Evolutionary conservation across 345 rosid species (phyloP), one percentile per base, ranked within the genome.

Genomic region (Eutrema heterophyllum): DNA sequence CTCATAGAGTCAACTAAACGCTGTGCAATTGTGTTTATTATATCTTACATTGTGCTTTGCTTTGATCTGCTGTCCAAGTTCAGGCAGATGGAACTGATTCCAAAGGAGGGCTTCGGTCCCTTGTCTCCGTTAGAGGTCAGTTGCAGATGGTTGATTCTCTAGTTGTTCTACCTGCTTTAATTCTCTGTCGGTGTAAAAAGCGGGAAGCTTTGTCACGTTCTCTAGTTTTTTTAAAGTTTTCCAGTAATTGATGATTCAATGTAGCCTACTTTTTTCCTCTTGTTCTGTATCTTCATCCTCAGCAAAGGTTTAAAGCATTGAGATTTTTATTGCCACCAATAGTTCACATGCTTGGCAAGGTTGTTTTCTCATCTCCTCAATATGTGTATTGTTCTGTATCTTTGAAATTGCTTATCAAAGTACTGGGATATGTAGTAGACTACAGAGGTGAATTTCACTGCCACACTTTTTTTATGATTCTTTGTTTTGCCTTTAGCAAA

Each of bases 121-220:
- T 84, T 72, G 68, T 89, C 56, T 80, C 90, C 33, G 63, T 73
- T 76, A 80, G 78, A 84, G 89, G 87, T 85, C 15, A 64, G 79
- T 74, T 55, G 49, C 14, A 54, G 24, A 52, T 68, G 69, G 12
- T 67, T 75, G 10, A 30, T 58, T 43, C 14, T 51, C 11, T 44
- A 18, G 44, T 27, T 65, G 24, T 57, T 73, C 24, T 11, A 65
- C 27, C 48, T 65, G 57, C 57, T 57, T 35, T 57, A 38, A 18
- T 44, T 39, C 9, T 9, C 51, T 53, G 5, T 10, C 53, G 36
- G 55, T 72, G 14, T n/a, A n/a, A n/a, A n/a, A n/a, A n/a, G n/a
- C n/a, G n/a, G n/a, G n/a, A n/a, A n/a, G n/a, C n/a, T n/a, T n/a
- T n/a, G n/a, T n/a, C n/a, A n/a, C n/a, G n/a, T 51, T 70, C 39